phyloP scores from a whole-genome alignment of 1,139 yeast genomes.

The Nematodospora anomalae region DNA sequence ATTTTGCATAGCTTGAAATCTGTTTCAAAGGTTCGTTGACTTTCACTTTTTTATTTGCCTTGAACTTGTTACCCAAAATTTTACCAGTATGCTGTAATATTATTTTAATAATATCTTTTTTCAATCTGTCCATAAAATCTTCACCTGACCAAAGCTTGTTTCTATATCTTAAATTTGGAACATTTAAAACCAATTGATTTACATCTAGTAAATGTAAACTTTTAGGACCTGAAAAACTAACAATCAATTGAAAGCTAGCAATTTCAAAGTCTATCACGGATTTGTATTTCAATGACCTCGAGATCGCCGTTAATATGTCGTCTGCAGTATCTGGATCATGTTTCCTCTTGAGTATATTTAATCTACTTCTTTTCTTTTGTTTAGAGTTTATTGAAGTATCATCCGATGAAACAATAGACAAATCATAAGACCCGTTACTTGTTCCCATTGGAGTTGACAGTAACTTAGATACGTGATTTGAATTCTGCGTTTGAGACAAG shows the following conservation, averaged over 20 bases:
- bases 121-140: slow-evolving; percentile 63
- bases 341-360: not conserved
- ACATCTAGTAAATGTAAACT: slow-evolving; percentile 68
- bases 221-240: slow-evolving; percentile 79
- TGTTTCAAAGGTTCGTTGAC: slow-evolving; percentile 44
- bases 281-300: slow-evolving; percentile 64
- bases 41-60: slow-evolving; percentile 27
- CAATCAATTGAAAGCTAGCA: slow-evolving; percentile 51
- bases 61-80: slow-evolving; percentile 74
- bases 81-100: slow-evolving; percentile 77
- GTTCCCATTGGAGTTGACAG: not conserved
- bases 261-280: slow-evolving; percentile 63
- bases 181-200: slow-evolving; percentile 59
- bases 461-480: not conserved
- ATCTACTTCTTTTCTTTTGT: not conserved
- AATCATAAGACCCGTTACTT: not conserved
- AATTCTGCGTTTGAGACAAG: slow-evolving; percentile 3
- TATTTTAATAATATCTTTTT: slow-evolving; percentile 66
- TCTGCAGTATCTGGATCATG: slow-evolving; percentile 13
- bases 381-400: slow-evolving; percentile 4
- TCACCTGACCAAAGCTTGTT: slow-evolving; percentile 79
- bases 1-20: slow-evolving; percentile 40
- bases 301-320: slow-evolving; percentile 21
- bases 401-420: not conserved
- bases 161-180: slow-evolving; percentile 64